Evolutionary conservation across 352 stramenopile genomes (phyloP), one percentile per base, ranked within the genome.

Genomic region (Phytophthora fragariae): DNA sequence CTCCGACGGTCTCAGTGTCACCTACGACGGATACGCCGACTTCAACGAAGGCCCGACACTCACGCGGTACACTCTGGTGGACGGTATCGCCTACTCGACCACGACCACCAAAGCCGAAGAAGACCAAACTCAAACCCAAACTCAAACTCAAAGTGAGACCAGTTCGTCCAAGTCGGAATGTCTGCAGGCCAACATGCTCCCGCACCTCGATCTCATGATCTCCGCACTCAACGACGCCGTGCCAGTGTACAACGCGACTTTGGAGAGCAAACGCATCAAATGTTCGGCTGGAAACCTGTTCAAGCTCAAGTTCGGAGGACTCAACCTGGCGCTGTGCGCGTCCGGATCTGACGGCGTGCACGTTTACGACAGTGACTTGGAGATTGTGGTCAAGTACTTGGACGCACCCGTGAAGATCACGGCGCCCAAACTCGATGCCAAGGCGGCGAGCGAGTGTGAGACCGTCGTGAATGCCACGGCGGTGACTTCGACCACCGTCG

Each of bases 1-100:
- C 1, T 27, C 58, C 1, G 66, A 80, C 55, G 67, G 72, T 19
- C 44, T 66, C 39, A 70, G 61, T 17, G 71, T 89, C 10, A 47
- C 50, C 6, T 89, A 82, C 57, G 62, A 85, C 57, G 76, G 71
- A n/a, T 78, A 78, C 57, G 58, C 71, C 21, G 64, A 74, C 17
- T 74, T 82, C 27, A 64, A 37, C 10, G 57, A 82, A 67, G 69
- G 58, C 37, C 64, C 54, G 19, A 77, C 62, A 9, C 55, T 61
- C 14, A 72, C 72, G n/a, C 69, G 65, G 54, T 85, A 85, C 46
- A 57, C 55, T 29, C 44, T 87, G 15, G 55, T 87, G 5, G 59
- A 83, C 61, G 71, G 78, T 3, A 41, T 82, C 41, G 72, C 77
- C 5, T 87, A 83, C 65, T 71, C 62, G 1, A 73, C 72, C 6